Evolutionary conservation across 1,139 yeast genomes (phyloP).

Genomic region (Hansenula sp.): DNA sequence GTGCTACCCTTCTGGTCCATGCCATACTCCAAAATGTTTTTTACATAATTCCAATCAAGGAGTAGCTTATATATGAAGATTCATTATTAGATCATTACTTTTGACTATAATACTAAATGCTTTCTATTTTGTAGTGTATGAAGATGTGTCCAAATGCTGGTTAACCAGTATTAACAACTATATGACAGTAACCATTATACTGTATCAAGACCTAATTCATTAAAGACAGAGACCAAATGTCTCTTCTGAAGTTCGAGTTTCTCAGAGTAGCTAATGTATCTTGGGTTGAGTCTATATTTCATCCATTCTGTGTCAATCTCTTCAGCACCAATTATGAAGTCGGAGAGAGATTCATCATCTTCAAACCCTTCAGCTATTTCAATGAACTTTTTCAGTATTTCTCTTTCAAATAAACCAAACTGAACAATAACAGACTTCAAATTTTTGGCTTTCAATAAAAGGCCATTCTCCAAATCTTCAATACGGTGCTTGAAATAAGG

Average conservation of each 20-base stretch:
- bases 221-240: background rate
- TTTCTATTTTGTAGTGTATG: no score
- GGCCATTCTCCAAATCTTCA: slow-evolving; percentile 7
- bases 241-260: slow-evolving; percentile 2
- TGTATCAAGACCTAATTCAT: background rate
- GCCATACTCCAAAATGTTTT: no score
- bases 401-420: slow-evolving; percentile 17
- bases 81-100: no score
- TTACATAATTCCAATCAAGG: no score
- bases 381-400: slow-evolving; percentile 7
- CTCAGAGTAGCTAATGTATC: slow-evolving; percentile 7
- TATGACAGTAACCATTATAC: no score
- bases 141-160: no score
- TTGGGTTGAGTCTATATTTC: slow-evolving; percentile 19
- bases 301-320: slow-evolving; percentile 26
- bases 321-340: slow-evolving; percentile 21
- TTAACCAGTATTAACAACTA: no score
- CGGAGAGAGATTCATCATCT: slow-evolving; percentile 16
- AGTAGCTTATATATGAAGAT: no score
- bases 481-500: slow-evolving; percentile 15
- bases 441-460: slow-evolving; percentile 4
- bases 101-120: no score
- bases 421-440: slow-evolving; percentile 11
- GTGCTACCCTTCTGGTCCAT: no score
- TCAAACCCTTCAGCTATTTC: slow-evolving; percentile 3